Percentiles rank a stretch among this genome's conserved stretches.
Conservation (phyloP, 306 rosid species). For the Mucuna pruriens region DNA sequence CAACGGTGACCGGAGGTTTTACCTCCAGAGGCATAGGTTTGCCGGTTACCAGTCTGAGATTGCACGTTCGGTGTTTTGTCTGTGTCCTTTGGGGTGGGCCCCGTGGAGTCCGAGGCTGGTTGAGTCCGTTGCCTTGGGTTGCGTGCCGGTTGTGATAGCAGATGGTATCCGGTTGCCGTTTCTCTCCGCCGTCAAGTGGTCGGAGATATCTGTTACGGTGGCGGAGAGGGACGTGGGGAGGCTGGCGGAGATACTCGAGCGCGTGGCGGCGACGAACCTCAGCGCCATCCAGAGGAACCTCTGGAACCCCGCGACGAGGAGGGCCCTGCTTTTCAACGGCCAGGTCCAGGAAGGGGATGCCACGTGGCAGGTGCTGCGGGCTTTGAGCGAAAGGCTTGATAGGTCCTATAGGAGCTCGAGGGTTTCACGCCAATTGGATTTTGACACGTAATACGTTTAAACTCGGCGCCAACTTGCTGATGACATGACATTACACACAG, state of each 20-base stretch:
- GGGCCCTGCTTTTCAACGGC: slow-evolving; percentile 66
- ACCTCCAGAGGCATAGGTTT: slow-evolving; percentile 70
- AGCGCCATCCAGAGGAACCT: slow-evolving; percentile 64
- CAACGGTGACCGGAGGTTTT: slow-evolving; percentile 71
- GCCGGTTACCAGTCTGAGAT: slow-evolving; percentile 93
- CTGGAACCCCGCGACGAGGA: slow-evolving; percentile 61
- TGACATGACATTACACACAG: not conserved
- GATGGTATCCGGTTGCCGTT: slow-evolving; percentile 86
- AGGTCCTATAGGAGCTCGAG: slow-evolving; percentile 57
- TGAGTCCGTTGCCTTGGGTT: slow-evolving; percentile 81
- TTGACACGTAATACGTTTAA: slow-evolving; percentile 39
- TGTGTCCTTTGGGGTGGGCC: slow-evolving; percentile 98
- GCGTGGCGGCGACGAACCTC: slow-evolving; percentile 82
- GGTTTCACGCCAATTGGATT: slow-evolving; percentile 48
- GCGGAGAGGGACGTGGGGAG: slow-evolving; percentile 78
- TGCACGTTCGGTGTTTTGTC: slow-evolving; percentile 75
- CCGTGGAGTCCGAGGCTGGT: slow-evolving; percentile 98
- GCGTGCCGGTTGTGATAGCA: slow-evolving; percentile 90
- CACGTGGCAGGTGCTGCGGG: slow-evolving; percentile 77
- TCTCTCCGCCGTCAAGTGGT: slow-evolving; percentile 64
- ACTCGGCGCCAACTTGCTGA: not conserved
- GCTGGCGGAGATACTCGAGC: slow-evolving; percentile 64
- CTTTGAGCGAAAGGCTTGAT: slow-evolving; percentile 55
- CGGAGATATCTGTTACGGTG: slow-evolving; percentile 78
- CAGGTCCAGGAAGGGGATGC: slow-evolving; percentile 77